These are phyloP conservation scores for Brassica hybrid DNA, from an alignment of 441 rosid genomes.

Conservation along the genomic window DNA sequence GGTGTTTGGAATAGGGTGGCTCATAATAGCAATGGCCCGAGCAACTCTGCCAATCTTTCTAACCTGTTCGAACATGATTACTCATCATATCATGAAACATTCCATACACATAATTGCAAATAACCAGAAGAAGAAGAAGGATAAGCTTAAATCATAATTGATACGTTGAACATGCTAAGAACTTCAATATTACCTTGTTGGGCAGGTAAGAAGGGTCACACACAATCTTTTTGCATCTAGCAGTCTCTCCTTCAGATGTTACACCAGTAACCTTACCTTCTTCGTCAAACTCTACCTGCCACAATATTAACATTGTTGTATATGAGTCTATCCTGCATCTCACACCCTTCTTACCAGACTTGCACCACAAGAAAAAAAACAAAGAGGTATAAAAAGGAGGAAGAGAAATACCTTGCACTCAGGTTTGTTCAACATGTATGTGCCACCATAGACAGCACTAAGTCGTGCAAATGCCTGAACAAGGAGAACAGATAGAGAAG, in stretches of 20 bases:
- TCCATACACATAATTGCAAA: neutral
- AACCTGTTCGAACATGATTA: constrained; percentile 48
- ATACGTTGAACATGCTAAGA: constrained; percentile 1
- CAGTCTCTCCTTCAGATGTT: constrained; percentile 84
- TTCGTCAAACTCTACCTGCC: constrained; percentile 70
- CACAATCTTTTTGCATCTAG: constrained; percentile 75
- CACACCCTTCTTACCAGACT: neutral
- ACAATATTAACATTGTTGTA: constrained; percentile 5
- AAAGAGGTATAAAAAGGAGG: constrained; percentile 7
- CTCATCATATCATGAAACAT: constrained; percentile 23
- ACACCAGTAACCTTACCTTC: constrained; percentile 70
- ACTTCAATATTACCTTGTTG: constrained; percentile 49
- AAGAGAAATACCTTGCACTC: constrained; percentile 62
- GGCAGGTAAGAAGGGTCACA: constrained; percentile 78
- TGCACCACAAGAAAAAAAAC: neutral
- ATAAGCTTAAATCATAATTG: neutral
- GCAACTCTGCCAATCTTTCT: constrained; percentile 70
- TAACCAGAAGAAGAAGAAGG: constrained; percentile 4
- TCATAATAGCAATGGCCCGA: constrained; percentile 76
- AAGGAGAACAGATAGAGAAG: too few relatives aligned
- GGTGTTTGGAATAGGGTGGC: constrained; percentile 79
- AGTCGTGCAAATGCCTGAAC: too few relatives aligned
- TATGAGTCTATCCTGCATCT: constrained; percentile 19
- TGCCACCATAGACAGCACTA: constrained; percentile 77
- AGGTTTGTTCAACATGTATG: constrained; percentile 80